phyloP scores from a whole-genome alignment of 2,329 filamentous ascomycete species.

The Monilinia aucupariae region DNA sequence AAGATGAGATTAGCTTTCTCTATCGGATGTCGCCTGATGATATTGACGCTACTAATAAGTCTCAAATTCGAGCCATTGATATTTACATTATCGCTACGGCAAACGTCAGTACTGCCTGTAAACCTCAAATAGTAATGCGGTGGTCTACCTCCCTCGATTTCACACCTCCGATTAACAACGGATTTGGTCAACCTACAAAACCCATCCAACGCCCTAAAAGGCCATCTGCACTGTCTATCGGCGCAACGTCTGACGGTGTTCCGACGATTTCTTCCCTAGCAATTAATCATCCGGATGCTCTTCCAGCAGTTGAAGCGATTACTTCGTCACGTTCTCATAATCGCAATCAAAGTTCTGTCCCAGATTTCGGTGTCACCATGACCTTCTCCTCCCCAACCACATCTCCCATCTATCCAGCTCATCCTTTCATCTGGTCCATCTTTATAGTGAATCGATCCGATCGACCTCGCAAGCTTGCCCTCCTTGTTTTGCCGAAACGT shows the following conservation, averaged over 20 bases:
- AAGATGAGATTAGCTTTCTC: constrained; percentile 70
- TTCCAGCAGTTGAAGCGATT: constrained; percentile 54
- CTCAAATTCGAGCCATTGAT: constrained; percentile 46
- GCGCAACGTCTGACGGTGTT: constrained; percentile 47
- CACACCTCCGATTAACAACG: constrained; percentile 57
- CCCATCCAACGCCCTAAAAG: constrained; percentile 57
- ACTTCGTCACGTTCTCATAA: constrained; percentile 20
- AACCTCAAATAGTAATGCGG: constrained; percentile 56
- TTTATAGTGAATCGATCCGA: constrained; percentile 69
- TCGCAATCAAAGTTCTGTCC: constrained; percentile 42
- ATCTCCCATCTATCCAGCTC: constrained; percentile 55
- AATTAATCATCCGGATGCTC: constrained; percentile 52
- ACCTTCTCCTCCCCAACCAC: constrained; percentile 62
- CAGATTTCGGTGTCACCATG: constrained; percentile 67
- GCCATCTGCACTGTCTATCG: constrained; percentile 59
- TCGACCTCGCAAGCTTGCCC: constrained; percentile 60
- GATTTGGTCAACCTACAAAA: constrained; percentile 52
- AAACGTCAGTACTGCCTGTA: constrained; percentile 52
- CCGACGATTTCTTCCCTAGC: constrained; percentile 52
- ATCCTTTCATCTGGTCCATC: constrained; percentile 66
- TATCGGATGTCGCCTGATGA: constrained; percentile 56
- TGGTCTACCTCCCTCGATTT: constrained; percentile 69
- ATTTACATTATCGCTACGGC: constrained; percentile 58
- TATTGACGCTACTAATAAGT: constrained; percentile 39
- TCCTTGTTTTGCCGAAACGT: constrained; percentile 62